Percentiles rank a stretch among this genome's conserved stretches.
Conservation (phyloP, 106 monocot genomes). For the Dendrobium huoshanense region DNA sequence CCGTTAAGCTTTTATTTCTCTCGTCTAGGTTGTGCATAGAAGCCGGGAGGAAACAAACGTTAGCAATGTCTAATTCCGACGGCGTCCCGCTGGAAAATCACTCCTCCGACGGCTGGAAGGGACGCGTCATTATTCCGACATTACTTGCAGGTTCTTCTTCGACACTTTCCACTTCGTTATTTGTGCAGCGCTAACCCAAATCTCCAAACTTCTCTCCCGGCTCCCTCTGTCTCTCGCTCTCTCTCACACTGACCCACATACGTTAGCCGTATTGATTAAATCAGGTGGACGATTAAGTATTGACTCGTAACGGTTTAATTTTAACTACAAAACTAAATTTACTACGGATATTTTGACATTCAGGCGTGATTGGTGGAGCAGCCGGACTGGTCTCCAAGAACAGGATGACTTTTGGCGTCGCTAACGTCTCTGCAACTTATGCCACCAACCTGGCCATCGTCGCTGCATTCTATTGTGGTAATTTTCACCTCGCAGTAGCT, state of each 20-base stretch:
- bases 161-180: background rate
- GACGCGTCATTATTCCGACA: slow-evolving; percentile 47
- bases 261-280: background rate
- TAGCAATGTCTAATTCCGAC: background rate
- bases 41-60: background rate
- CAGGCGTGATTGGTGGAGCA: slow-evolving; percentile 50
- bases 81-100: background rate
- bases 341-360: background rate
- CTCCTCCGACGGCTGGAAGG: slow-evolving; percentile 39
- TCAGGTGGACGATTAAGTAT: background rate
- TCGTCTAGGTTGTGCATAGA: background rate
- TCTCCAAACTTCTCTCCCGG: background rate
- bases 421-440: slow-evolving; percentile 38
- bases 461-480: slow-evolving; percentile 85
- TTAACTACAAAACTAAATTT: background rate
- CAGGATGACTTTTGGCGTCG: slow-evolving; percentile 36
- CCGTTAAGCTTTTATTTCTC: no score
- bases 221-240: background rate
- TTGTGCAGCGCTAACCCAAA: background rate
- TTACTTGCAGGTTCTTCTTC: slow-evolving; percentile 33
- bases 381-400: slow-evolving; percentile 67
- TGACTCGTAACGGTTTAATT: background rate
- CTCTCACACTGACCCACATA: no score
- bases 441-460: slow-evolving; percentile 70
- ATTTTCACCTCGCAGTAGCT: background rate